Evolutionary conservation across 108 stramenopile genomes (phyloP).

Genomic region (Cyclotella cryptica): DNA sequence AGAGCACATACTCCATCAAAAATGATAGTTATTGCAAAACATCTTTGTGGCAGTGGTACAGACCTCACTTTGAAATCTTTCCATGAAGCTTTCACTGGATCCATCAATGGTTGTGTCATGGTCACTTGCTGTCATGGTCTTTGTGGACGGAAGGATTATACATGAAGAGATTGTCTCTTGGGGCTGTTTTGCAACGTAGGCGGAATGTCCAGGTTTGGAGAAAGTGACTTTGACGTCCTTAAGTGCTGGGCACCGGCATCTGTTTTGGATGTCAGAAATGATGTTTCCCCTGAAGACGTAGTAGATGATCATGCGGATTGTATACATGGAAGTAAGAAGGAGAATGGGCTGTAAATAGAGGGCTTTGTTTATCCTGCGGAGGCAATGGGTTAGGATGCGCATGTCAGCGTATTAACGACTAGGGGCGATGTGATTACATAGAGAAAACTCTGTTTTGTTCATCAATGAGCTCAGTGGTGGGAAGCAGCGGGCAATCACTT

Average conservation of each 20-base stretch:
- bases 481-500: too few relatives aligned
- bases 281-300: neutral
- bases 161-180: conserved; percentile 72
- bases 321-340: conserved; percentile 25
- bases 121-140: conserved; percentile 91
- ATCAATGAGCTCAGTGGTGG: too few relatives aligned
- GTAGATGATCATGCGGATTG: neutral
- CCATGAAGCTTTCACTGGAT: conserved; percentile 15
- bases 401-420: conserved; percentile 86
- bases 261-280: conserved; percentile 42
- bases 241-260: conserved; percentile 74
- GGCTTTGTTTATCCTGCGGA: conserved; percentile 66
- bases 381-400: conserved; percentile 82
- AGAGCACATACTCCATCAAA: conserved; percentile 13
- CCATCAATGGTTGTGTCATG: conserved; percentile 69
- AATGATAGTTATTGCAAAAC: conserved; percentile 80
- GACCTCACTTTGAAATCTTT: conserved; percentile 82
- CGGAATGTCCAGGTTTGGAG: conserved; percentile 61
- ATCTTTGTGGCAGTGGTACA: conserved; percentile 80
- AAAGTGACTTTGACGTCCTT: conserved; percentile 75
- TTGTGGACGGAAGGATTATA: conserved; percentile 80
- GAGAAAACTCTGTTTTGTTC: too few relatives aligned
- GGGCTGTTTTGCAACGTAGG: conserved; percentile 37
- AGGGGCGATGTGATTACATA: conserved; percentile 74
- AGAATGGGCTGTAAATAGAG: conserved; percentile 56